phyloP scores from a whole-genome alignment of 2,329 filamentous ascomycete species.

The Nigrospora oryzae region DNA sequence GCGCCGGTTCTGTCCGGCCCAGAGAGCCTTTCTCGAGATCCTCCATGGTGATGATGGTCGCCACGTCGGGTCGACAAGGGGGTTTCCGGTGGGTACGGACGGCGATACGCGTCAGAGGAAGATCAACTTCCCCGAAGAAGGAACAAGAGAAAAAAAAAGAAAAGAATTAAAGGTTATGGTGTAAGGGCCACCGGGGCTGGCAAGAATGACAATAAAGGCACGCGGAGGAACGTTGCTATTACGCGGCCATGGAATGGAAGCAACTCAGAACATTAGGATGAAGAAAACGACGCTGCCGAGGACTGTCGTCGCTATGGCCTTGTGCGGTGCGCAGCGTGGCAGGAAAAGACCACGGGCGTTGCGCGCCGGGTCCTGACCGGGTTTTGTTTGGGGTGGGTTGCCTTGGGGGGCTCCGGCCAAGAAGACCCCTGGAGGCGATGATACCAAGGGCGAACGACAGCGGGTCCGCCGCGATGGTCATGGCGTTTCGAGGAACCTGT shows the following conservation, averaged over 20 bases:
- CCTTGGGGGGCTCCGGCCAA: too few relatives aligned
- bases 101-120: constrained; percentile 9
- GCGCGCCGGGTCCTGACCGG: too few relatives aligned
- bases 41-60: too few relatives aligned
- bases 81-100: neutral
- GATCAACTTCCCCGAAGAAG: constrained; percentile 20
- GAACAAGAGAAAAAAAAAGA: constrained; percentile 8
- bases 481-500: too few relatives aligned
- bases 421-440: too few relatives aligned
- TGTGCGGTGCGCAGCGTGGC: too few relatives aligned
- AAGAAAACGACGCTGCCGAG: neutral
- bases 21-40: too few relatives aligned
- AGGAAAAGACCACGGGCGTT: too few relatives aligned
- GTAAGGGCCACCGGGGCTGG: neutral
- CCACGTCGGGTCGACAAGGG: neutral
- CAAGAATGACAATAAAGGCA: constrained; percentile 1
- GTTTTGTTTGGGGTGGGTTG: too few relatives aligned
- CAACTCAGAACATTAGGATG: neutral
- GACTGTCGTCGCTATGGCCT: neutral
- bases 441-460: too few relatives aligned
- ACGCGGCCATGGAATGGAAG: constrained; percentile 4
- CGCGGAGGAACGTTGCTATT: constrained; percentile 1
- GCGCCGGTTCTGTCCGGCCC: too few relatives aligned
- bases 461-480: too few relatives aligned
- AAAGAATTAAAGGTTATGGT: neutral